These are phyloP conservation scores for Lichenothelia convexa DNA, from an alignment of 495 filamentous ascomycete genomes.

Conservation along the genomic window DNA sequence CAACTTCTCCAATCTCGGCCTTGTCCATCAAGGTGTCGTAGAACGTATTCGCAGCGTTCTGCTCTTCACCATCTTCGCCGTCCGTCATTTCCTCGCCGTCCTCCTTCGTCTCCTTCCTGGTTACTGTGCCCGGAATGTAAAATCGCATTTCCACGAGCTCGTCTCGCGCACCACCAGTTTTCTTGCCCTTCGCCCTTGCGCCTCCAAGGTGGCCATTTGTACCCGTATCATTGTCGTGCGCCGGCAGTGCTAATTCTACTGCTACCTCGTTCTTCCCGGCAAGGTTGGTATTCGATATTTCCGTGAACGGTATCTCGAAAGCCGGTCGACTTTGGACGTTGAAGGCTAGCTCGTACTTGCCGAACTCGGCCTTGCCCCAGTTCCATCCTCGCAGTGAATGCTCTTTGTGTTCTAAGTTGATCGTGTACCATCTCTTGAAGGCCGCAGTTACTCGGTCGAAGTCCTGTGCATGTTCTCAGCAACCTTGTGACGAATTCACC, in stretches of 20 bases:
- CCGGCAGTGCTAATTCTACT: slow-evolving; percentile 71
- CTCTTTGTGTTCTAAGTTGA: slow-evolving; percentile 78
- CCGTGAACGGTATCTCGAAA: slow-evolving; percentile 93
- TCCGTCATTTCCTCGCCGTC: slow-evolving; percentile 16
- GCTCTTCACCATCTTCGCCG: slow-evolving; percentile 50
- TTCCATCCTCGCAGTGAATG: slow-evolving; percentile 97
- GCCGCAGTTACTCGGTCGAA: slow-evolving; percentile 74
- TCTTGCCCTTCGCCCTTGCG: slow-evolving; percentile 64
- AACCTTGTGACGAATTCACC: neutral
- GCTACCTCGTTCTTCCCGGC: slow-evolving; percentile 97
- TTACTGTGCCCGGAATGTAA: slow-evolving; percentile 86
- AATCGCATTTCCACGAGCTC: slow-evolving; percentile 97
- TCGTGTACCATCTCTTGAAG: slow-evolving; percentile 92
- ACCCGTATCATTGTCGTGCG: slow-evolving; percentile 44
- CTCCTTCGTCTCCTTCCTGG: slow-evolving; percentile 53
- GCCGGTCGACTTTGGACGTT: slow-evolving; percentile 93
- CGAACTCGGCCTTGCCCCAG: slow-evolving; percentile 97
- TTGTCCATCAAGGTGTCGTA: slow-evolving; percentile 97
- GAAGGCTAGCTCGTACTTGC: slow-evolving; percentile 85
- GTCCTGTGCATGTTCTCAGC: slow-evolving; percentile 40
- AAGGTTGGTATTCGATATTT: slow-evolving; percentile 94
- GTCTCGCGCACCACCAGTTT: slow-evolving; percentile 70
- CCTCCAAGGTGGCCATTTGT: slow-evolving; percentile 61
- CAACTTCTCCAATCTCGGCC: slow-evolving; percentile 96
- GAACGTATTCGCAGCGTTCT: slow-evolving; percentile 85